phyloP scores from a whole-genome alignment of 768 basidiomycete genomes.

The Pleurotus salmoneostramineus region DNA sequence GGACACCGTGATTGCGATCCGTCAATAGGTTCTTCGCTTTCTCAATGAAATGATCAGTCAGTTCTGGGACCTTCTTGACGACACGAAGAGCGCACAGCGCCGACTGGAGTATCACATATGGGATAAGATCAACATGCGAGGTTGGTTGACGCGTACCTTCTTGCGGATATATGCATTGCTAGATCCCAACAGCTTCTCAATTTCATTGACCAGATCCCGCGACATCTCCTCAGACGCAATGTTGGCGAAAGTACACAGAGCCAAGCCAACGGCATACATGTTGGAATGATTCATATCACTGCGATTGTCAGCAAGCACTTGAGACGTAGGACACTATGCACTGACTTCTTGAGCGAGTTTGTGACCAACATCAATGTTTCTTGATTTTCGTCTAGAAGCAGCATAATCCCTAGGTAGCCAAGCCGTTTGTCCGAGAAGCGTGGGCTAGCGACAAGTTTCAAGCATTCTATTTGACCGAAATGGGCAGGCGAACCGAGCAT shows the following conservation, averaged over 20 bases:
- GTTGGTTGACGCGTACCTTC: slow-evolving; percentile 56
- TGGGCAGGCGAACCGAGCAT: slow-evolving; percentile 99
- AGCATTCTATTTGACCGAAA: slow-evolving; percentile 97
- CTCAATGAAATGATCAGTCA: slow-evolving; percentile 84
- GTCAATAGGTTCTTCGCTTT: slow-evolving; percentile 90
- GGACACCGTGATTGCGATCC: slow-evolving; percentile 95
- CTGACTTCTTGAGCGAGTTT: slow-evolving; percentile 96
- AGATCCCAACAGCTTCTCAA: slow-evolving; percentile 94
- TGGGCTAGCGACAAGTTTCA: slow-evolving; percentile 92
- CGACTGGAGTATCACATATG: slow-evolving; percentile 49
- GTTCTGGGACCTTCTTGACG: slow-evolving; percentile 93
- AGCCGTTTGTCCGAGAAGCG: slow-evolving; percentile 95
- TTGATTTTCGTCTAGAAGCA: slow-evolving; percentile 94
- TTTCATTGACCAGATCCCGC: slow-evolving; percentile 94
- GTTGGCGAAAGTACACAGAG: slow-evolving; percentile 97
- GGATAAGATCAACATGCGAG: background rate
- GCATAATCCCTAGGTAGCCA: slow-evolving; percentile 97
- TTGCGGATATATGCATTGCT: slow-evolving; percentile 99
- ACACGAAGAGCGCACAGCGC: slow-evolving; percentile 93
- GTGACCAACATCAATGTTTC: slow-evolving; percentile 97
- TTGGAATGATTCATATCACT: slow-evolving; percentile 99
- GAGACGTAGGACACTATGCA: slow-evolving; percentile 6
- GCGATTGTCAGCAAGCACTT: slow-evolving; percentile 5
- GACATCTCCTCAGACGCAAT: slow-evolving; percentile 99
- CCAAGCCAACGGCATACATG: slow-evolving; percentile 97